Evolutionary conservation across 129 eudicot species (phyloP), one percentile per base, ranked within the genome.

Genomic region (Tagetes erecta): DNA sequence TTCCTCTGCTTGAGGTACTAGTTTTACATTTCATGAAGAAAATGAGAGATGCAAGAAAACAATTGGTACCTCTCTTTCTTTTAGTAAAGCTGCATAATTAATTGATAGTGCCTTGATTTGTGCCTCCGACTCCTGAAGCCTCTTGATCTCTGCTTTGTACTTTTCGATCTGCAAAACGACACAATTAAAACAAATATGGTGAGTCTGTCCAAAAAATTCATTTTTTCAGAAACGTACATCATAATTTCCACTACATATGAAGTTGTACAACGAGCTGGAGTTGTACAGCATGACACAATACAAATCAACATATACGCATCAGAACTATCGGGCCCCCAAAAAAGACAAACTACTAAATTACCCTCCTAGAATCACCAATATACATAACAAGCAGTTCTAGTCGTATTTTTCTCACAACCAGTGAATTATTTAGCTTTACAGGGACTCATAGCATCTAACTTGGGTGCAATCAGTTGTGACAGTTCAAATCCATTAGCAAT

Each of bases 71-170:
- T 91, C 96, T 84, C 88, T 88, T 71, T 91, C 94, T 78, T 94
- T 91, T 76, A 94, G 76, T 69, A 94, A 76, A 46, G 99, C 97
- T 50, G 99, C 99, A 88, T 94, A 94, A 82, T 94, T 94, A 67
- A 91, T 90, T 27, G 99, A 88, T 36, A 94, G 47, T 68, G 99
- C 97, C 83, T 91, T 94, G 34, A 94, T 87, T 67, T 91, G 93
- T 2, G 96, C 85, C 91, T 94, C 97, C 1, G 99, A 94, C 10
- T 91, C 97, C 87, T 86, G 91, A 76, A 94, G 99, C 78, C 86
- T 86, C 96, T 85, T 94, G 12, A 94, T 94, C 78, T 94, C 94
- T 37, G 84, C 73, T 80, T 81, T 91, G 84, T 82, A 94, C 60
- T 85, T 89, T 58, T 86, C 93, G 38, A 91, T 83, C 98, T 93